Percentiles rank a stretch among this genome's conserved stretches.
phyloP scores from a whole-genome alignment of 768 basidiomycete genomes.

The Postia placenta region DNA sequence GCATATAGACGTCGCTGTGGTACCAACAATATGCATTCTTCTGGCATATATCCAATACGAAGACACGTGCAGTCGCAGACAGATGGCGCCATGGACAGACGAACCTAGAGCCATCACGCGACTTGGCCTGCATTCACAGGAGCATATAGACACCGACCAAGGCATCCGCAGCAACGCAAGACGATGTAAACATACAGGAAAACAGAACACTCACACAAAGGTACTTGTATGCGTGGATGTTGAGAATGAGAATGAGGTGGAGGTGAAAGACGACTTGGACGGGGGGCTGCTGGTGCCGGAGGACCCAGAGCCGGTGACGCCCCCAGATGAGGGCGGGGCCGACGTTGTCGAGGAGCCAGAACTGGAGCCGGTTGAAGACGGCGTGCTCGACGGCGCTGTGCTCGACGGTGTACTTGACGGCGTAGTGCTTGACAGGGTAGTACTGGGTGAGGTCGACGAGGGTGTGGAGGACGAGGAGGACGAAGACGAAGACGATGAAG shows the following conservation, averaged over 20 bases:
- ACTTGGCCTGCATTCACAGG: no score
- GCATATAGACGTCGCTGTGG: no score
- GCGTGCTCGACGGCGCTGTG: conserved; percentile 1
- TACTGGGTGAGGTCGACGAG: conserved; percentile 3
- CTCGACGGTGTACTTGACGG: neutral
- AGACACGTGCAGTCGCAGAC: no score
- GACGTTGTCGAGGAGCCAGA: neutral
- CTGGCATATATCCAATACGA: no score
- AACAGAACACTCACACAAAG: neutral
- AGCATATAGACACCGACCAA: no score
- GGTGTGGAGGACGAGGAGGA: conserved; percentile 6
- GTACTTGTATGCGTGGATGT: neutral
- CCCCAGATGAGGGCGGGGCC: neutral
- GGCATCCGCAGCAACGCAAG: neutral
- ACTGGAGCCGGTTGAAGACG: neutral
- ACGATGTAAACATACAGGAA: neutral
- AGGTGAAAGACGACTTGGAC: neutral
- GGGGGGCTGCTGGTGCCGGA: neutral
- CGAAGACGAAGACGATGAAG: conserved; percentile 7
- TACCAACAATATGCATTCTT: no score
- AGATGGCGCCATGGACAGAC: no score
- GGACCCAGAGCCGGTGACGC: neutral
- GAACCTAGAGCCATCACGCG: no score
- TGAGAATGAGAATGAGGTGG: conserved; percentile 1
- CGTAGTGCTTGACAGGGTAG: neutral